Base-by-base conservation (phyloP, 345 rosid species). In the Nasturtium officinale region DNA sequence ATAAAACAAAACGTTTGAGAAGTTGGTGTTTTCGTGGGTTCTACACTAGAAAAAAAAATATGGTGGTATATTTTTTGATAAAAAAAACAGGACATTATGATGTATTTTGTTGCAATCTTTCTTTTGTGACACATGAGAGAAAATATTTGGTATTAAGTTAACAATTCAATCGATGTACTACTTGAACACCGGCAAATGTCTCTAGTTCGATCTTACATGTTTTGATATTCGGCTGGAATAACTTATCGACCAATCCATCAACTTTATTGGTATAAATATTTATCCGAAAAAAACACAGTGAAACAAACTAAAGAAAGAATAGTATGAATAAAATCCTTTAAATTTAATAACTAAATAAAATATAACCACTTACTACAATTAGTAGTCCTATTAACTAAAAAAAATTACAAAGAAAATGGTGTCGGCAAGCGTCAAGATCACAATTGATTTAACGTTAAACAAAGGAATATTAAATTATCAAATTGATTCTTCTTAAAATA, bases 341-440 rank as follows among this genome's bases (percentile, higher is more conserved):
- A 15, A 1, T 43, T 43, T 43, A 5, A 43, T 28, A 28, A 28
- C 5, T 28, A 28, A 28, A 28, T 28, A n/a, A 28, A 28, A 4
- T 3, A 28, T 3, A 61, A 5, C 23, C 45, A 72, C 62, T 62
- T 52, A 6, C 60, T 37, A 37, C 72, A 66, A 47, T 65, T 74
- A 66, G 67, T 23, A 65, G 28, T 40, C 59, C 2, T 9, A 12
- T 18, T 48, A 16, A 11, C 6, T 50, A 10, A 46, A n/a, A 9
- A 47, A 29, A 23, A n/a, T n/a, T 58, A 38, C 37, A 3, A 75
- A 67, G 15, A 48, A 74, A 21, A 29, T 58, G 54, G 30, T 66
- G 43, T 50, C 16, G 9, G 13, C 45, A 6, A 16, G 74, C 69
- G 48, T 68, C 56, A 68, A 68, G 23, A 75, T 75, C 48, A 67